Conservation (phyloP, 495 filamentous ascomycete species). For the Neurospora tetrasperma region DNA sequence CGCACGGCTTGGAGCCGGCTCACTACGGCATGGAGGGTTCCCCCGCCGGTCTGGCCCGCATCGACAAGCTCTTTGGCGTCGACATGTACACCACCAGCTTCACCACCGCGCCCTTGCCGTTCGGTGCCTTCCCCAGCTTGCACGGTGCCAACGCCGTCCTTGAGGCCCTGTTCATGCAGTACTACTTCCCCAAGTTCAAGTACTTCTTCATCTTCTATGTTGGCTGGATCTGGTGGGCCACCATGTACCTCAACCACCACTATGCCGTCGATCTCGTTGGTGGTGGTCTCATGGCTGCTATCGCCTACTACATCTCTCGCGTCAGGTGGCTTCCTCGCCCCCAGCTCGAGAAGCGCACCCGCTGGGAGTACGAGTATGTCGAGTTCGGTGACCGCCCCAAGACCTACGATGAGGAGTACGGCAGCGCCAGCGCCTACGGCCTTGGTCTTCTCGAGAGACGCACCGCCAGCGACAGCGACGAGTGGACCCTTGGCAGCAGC, state of each 20-base stretch:
- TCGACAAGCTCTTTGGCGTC: slow-evolving; percentile 78
- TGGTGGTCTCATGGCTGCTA: slow-evolving; percentile 69
- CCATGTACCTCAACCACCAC: slow-evolving; percentile 94
- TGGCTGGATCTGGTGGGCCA: slow-evolving; percentile 96
- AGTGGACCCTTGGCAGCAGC: slow-evolving; percentile 38
- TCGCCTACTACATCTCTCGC: slow-evolving; percentile 70
- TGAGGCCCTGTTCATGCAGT: slow-evolving; percentile 85
- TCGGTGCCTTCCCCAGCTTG: slow-evolving; percentile 87
- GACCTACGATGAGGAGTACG: slow-evolving; percentile 29
- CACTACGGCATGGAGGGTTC: slow-evolving; percentile 84
- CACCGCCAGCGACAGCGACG: slow-evolving; percentile 24
- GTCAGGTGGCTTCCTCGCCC: slow-evolving; percentile 68
- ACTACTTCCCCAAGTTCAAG: slow-evolving; percentile 72
- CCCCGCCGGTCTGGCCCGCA: slow-evolving; percentile 77
- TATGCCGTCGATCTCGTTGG: slow-evolving; percentile 89
- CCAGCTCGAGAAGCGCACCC: slow-evolving; percentile 71
- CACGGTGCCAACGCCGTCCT: slow-evolving; percentile 79
- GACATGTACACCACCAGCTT: slow-evolving; percentile 88
- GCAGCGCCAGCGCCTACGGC: slow-evolving; percentile 17
- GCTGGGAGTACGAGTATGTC: slow-evolving; percentile 94
- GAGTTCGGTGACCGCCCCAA: slow-evolving; percentile 53
- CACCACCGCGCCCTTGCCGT: slow-evolving; percentile 79
- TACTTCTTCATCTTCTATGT: slow-evolving; percentile 71
- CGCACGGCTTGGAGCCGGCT: slow-evolving; percentile 73
- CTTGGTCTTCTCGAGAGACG: slow-evolving; percentile 22